phyloP scores from a whole-genome alignment of 225 moss, liverwort and hornwort species.

The Bryum argenteum region DNA sequence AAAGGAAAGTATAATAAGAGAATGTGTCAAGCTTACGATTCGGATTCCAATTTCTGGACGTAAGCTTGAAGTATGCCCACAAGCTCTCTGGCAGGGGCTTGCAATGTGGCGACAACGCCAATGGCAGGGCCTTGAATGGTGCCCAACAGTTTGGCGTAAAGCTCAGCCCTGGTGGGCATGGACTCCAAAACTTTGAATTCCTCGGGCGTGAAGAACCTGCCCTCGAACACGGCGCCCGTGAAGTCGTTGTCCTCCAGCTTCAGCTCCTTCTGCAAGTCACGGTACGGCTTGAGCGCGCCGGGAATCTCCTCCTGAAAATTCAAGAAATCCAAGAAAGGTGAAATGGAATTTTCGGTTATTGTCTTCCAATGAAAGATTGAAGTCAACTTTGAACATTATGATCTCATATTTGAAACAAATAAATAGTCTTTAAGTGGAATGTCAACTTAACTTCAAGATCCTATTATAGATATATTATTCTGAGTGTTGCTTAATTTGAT shows the following conservation, averaged over 20 bases:
- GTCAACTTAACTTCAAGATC: no score
- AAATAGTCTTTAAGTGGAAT: no score
- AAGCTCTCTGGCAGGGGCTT: conserved; percentile 81
- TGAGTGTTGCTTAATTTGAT: no score
- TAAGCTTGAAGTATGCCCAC: conserved; percentile 80
- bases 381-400: no score
- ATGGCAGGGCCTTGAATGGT: conserved; percentile 66
- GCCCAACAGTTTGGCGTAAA: conserved; percentile 78
- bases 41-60: conserved; percentile 93
- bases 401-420: no score
- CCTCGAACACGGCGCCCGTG: conserved; percentile 93
- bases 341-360: no score
- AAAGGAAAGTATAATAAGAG: conserved; percentile 7
- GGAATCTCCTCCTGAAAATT: conserved; percentile 88
- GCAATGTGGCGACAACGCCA: conserved; percentile 74
- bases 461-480: no score
- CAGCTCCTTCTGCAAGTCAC: conserved; percentile 85
- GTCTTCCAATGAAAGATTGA: no score
- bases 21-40: conserved; percentile 40
- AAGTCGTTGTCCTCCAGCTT: conserved; percentile 88
- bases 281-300: conserved; percentile 84
- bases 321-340: no score
- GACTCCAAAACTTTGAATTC: conserved; percentile 81
- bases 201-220: conserved; percentile 72
- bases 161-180: conserved; percentile 79